A percentile compares a stretch with the other conserved stretches of the same genome.
phyloP scores from a whole-genome alignment of 768 basidiomycete genomes.

The Serendipita sp. region DNA sequence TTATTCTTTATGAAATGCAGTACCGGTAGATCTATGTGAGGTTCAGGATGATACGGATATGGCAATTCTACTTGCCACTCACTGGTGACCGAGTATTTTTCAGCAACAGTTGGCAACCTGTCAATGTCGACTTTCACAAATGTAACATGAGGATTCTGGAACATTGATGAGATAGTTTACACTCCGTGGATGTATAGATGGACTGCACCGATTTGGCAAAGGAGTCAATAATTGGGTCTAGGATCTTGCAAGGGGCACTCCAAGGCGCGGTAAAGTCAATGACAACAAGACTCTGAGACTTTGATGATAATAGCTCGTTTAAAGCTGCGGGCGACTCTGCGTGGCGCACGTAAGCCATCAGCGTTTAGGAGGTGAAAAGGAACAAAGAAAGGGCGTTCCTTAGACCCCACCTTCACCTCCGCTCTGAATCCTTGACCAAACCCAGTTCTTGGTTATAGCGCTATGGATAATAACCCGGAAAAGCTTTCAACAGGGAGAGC shows the following conservation, averaged over 20 bases:
- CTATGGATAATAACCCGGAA: background rate
- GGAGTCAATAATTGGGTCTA: background rate
- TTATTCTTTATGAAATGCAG: slow-evolving; percentile 16
- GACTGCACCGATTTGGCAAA: background rate
- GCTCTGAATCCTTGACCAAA: background rate
- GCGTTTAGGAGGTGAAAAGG: background rate
- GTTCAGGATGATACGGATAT: background rate
- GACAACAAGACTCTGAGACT: background rate
- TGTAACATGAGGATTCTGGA: slow-evolving; percentile 10
- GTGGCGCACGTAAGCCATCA: background rate
- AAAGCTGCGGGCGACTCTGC: background rate
- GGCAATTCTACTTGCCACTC: background rate
- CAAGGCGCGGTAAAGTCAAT: background rate
- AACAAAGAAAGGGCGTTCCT: background rate
- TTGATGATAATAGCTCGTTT: background rate
- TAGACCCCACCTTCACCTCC: background rate
- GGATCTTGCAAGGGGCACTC: background rate
- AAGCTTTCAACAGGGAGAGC: background rate
- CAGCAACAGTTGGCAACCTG: slow-evolving; percentile 10
- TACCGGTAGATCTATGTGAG: slow-evolving; percentile 14
- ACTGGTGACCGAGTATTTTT: slow-evolving; percentile 11
- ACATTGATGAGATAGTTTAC: background rate
- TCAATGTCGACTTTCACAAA: slow-evolving; percentile 15
- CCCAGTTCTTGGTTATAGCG: background rate
- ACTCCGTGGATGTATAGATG: background rate